phyloP scores from a whole-genome alignment of 495 filamentous ascomycete genomes.

The Glonium stellatum region DNA sequence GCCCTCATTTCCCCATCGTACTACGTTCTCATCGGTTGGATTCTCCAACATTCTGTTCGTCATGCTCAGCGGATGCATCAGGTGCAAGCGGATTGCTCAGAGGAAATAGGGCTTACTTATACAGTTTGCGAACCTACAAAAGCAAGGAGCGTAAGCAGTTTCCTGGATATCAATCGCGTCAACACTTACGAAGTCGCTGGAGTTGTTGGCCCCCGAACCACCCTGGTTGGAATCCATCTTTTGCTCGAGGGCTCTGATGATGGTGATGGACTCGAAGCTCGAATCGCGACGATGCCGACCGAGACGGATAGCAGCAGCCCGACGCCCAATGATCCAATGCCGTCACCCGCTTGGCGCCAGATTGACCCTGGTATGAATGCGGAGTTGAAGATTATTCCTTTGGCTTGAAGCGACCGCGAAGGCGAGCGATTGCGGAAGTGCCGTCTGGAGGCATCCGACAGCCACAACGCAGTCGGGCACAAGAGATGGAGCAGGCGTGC shows the following conservation, averaged over 20 bases:
- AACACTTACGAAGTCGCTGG: slow-evolving; percentile 69
- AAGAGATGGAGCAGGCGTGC: background rate
- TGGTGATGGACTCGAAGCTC: background rate
- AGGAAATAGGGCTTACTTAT: slow-evolving; percentile 64
- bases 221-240: slow-evolving; percentile 32
- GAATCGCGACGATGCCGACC: background rate
- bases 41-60: slow-evolving; percentile 90
- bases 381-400: background rate
- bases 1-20: slow-evolving; percentile 89
- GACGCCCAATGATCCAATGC: background rate
- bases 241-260: background rate
- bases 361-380: background rate
- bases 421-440: slow-evolving; percentile 5
- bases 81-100: background rate
- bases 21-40: slow-evolving; percentile 82
- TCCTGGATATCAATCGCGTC: slow-evolving; percentile 13
- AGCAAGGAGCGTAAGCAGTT: slow-evolving; percentile 6
- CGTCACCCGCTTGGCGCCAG: background rate
- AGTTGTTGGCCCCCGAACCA: slow-evolving; percentile 54
- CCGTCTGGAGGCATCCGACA: slow-evolving; percentile 12
- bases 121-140: slow-evolving; percentile 87
- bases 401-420: background rate
- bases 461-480: background rate
- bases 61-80: slow-evolving; percentile 13
- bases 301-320: background rate